Conservation (phyloP, 129 eudicot genomes). For the Artemisia argyi region DNA sequence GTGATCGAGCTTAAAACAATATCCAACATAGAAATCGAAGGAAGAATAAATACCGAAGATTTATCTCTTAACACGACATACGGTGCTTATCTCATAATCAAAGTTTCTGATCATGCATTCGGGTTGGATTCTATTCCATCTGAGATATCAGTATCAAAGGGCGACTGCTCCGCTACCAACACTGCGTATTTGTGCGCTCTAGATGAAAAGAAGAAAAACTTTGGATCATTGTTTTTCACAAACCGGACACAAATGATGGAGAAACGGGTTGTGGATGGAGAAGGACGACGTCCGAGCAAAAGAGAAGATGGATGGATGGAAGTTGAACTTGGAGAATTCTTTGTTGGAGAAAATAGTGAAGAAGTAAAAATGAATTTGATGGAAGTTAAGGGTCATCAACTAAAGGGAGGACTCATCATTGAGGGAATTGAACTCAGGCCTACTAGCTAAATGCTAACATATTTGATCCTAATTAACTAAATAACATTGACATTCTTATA, state of each 20-base stretch:
- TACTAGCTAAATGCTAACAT: constrained; percentile 1
- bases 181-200: constrained; percentile 39
- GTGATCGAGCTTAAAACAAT: constrained; percentile 53
- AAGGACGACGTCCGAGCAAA: constrained; percentile 25
- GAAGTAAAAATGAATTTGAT: constrained; percentile 46
- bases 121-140: constrained; percentile 64
- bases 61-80: constrained; percentile 56
- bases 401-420: constrained; percentile 65
- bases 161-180: constrained; percentile 27
- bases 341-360: constrained; percentile 32
- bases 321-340: constrained; percentile 52
- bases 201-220: constrained; percentile 28
- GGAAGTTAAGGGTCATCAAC: constrained; percentile 66
- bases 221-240: constrained; percentile 39
- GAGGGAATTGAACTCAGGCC: constrained; percentile 78
- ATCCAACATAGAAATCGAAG: constrained; percentile 45
- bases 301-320: constrained; percentile 69
- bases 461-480: background rate
- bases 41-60: constrained; percentile 37
- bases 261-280: constrained; percentile 40
- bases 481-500: background rate
- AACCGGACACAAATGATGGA: constrained; percentile 49
- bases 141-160: constrained; percentile 33
- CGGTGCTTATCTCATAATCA: constrained; percentile 52
- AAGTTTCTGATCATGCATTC: constrained; percentile 40